Conservation (phyloP, 495 filamentous ascomycete species). For the Hapsidospora chrysogenum region DNA sequence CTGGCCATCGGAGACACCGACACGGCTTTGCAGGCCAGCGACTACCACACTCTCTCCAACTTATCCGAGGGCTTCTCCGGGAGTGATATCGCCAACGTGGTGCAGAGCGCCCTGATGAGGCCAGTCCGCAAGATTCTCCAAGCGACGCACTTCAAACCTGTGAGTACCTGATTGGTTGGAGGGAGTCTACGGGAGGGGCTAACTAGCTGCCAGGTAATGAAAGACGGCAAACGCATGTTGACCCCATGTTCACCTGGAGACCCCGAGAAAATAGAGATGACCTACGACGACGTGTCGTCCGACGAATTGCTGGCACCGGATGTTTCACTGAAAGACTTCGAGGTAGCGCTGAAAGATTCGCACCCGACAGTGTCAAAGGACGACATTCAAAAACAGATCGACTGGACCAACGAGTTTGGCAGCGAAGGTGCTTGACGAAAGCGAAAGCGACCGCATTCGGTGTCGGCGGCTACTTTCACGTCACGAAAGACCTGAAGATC, state of each 20-base stretch:
- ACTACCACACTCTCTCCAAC: conserved; percentile 63
- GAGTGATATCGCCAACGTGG: conserved; percentile 88
- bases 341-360: conserved; percentile 75
- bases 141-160: conserved; percentile 95
- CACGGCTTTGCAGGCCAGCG: conserved; percentile 61
- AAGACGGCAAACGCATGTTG: conserved; percentile 56
- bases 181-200: conserved; percentile 2
- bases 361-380: conserved; percentile 76
- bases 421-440: conserved; percentile 76
- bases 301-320: conserved; percentile 75
- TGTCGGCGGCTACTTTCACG: too few relatives aligned
- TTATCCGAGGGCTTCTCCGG: conserved; percentile 88
- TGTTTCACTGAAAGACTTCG: conserved; percentile 79
- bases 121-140: conserved; percentile 95
- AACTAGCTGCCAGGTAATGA: conserved; percentile 37
- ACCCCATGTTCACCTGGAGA: conserved; percentile 95
- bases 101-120: conserved; percentile 96
- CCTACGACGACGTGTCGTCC: conserved; percentile 72
- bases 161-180: conserved; percentile 15
- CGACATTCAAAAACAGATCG: conserved; percentile 68
- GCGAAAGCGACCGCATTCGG: too few relatives aligned
- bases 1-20: conserved; percentile 80
- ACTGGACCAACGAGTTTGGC: conserved; percentile 95
- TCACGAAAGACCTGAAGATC: too few relatives aligned
- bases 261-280: conserved; percentile 71